These are phyloP conservation scores for Pichia nanzhaoensis DNA, from an alignment of 805 yeast genomes.

Conservation along the genomic window DNA sequence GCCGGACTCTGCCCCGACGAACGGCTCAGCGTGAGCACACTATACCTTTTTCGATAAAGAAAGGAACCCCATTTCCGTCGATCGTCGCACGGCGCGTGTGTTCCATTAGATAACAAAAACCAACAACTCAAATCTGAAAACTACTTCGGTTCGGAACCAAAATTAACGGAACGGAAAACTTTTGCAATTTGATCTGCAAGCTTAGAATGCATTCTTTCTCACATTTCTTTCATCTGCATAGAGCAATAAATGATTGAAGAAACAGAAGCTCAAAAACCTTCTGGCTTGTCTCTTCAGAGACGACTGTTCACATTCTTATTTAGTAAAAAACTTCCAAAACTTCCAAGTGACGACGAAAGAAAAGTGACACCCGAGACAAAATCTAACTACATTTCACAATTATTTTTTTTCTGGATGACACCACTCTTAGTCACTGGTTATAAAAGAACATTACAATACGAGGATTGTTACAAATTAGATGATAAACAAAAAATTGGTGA, in stretches of 20 bases:
- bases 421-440: conserved; percentile 64
- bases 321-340: conserved; percentile 41
- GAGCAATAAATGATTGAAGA: neutral
- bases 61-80: too few species aligned
- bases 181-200: too few species aligned
- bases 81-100: too few species aligned
- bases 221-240: too few species aligned
- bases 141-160: too few species aligned
- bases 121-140: too few species aligned
- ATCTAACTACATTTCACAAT: conserved; percentile 34
- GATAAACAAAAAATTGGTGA: conserved; percentile 36
- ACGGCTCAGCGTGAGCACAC: too few species aligned
- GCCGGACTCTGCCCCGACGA: too few species aligned
- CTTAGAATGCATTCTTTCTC: too few species aligned
- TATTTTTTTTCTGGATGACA: conserved; percentile 60
- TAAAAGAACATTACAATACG: conserved; percentile 60
- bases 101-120: too few species aligned
- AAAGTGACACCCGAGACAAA: conserved; percentile 40
- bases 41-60: too few species aligned
- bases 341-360: conserved; percentile 48
- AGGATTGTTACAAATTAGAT: conserved; percentile 49
- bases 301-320: conserved; percentile 46
- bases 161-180: too few species aligned
- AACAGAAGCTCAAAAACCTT: conserved; percentile 6
- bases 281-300: conserved; percentile 29